Conservation (phyloP, 2,329 filamentous ascomycete genomes). For the Alternaria angustiovoidea region DNA sequence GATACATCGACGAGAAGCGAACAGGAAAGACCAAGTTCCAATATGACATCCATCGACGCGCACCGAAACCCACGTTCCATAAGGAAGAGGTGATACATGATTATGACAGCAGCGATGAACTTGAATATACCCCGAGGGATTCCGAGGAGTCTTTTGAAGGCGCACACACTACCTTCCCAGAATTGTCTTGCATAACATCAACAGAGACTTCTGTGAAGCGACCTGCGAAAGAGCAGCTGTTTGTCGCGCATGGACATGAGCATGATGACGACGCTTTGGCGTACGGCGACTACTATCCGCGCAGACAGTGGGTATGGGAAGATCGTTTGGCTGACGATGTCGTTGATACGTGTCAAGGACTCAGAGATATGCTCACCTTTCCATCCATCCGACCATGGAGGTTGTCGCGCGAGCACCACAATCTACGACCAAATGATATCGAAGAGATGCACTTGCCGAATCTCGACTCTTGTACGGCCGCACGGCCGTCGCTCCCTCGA, state of each 20-base stretch:
- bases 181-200: too few relatives aligned
- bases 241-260: neutral
- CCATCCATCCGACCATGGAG: neutral
- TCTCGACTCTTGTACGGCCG: neutral
- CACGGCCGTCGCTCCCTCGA: neutral
- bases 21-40: neutral
- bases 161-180: neutral
- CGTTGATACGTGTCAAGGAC: neutral
- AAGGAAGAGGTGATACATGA: neutral
- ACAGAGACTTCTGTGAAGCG: neutral
- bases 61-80: neutral
- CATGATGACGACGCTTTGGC: neutral
- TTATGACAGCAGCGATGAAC: neutral
- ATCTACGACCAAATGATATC: neutral
- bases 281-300: neutral
- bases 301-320: neutral
- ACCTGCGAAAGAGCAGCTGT: neutral
- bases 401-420: neutral
- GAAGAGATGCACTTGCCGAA: neutral
- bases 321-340: neutral
- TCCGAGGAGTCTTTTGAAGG: neutral
- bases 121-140: neutral
- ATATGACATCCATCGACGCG: neutral
- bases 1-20: neutral
- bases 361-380: neutral